These are phyloP conservation scores for Mycena crocata DNA, from an alignment of 768 basidiomycete genomes.

Conservation along the genomic window DNA sequence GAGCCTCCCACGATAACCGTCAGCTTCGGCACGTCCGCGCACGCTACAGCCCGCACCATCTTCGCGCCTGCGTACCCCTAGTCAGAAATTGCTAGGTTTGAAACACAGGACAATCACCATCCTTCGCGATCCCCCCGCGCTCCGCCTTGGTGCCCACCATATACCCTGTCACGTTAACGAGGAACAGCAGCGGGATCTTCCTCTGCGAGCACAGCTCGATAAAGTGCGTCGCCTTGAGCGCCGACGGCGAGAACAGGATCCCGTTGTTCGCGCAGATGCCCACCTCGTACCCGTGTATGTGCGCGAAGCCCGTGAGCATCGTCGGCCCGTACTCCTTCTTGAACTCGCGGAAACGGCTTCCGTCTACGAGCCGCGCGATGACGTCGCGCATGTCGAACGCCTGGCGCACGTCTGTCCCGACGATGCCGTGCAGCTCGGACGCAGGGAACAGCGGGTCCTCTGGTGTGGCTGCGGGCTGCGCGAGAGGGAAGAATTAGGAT, in stretches of 20 bases:
- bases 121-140: constrained; percentile 85
- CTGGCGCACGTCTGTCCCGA: constrained; percentile 90
- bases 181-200: constrained; percentile 88
- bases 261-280: constrained; percentile 96
- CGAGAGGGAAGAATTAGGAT: constrained; percentile 17
- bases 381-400: constrained; percentile 95
- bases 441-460: constrained; percentile 85
- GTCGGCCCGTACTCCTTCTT: constrained; percentile 96
- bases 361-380: constrained; percentile 91
- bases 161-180: constrained; percentile 97
- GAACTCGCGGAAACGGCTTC: constrained; percentile 93
- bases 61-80: constrained; percentile 69
- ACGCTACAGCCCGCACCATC: constrained; percentile 96
- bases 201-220: constrained; percentile 95
- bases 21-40: constrained; percentile 93
- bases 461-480: constrained; percentile 66
- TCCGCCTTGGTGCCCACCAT: constrained; percentile 99
- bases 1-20: constrained; percentile 94
- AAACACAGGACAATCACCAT: constrained; percentile 68
- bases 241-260: constrained; percentile 93
- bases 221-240: constrained; percentile 94
- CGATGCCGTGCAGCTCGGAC: constrained; percentile 89
- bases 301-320: constrained; percentile 93
- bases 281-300: constrained; percentile 89
- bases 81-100: constrained; percentile 15